Percentiles rank a stretch among this genome's conserved stretches.
Evolutionary conservation across 441 rosid genomes (phyloP).

Genomic region (Francoa sonchifolia): DNA sequence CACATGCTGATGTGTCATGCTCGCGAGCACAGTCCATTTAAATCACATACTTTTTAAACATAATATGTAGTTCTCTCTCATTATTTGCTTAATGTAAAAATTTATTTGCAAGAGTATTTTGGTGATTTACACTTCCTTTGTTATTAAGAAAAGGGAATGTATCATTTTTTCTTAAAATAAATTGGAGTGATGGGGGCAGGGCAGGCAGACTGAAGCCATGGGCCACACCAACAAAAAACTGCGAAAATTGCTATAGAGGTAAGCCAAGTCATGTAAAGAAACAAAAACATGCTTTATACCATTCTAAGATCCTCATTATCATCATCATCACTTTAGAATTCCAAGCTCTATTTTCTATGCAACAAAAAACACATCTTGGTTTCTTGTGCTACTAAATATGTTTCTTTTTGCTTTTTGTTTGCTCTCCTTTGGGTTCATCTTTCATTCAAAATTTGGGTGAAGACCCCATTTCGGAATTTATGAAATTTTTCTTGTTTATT

Average conservation of each 20-base stretch:
- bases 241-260: conserved; percentile 22
- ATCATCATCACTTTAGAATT: conserved; percentile 51
- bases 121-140: conserved; percentile 48
- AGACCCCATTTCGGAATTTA: conserved; percentile 17
- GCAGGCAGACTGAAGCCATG: conserved; percentile 33
- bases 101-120: conserved; percentile 17
- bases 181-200: conserved; percentile 25
- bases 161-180: conserved; percentile 19
- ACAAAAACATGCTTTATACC: conserved; percentile 51
- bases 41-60: conserved; percentile 8
- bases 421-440: conserved; percentile 20
- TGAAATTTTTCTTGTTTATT: conserved; percentile 16
- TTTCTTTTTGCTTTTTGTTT: conserved; percentile 40
- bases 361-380: conserved; percentile 29
- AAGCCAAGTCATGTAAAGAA: conserved; percentile 39
- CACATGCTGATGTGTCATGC: conserved; percentile 22
- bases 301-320: conserved; percentile 36
- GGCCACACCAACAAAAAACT: conserved; percentile 38
- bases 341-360: conserved; percentile 59
- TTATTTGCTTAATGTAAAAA: conserved; percentile 1
- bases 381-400: conserved; percentile 40
- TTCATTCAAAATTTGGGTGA: conserved; percentile 27
- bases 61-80: conserved; percentile 6
- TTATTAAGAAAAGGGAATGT: conserved; percentile 48
- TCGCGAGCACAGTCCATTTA: conserved; percentile 2